Base-by-base conservation (phyloP, 495 filamentous ascomycete genomes). In the Oidiodendron maius region DNA sequence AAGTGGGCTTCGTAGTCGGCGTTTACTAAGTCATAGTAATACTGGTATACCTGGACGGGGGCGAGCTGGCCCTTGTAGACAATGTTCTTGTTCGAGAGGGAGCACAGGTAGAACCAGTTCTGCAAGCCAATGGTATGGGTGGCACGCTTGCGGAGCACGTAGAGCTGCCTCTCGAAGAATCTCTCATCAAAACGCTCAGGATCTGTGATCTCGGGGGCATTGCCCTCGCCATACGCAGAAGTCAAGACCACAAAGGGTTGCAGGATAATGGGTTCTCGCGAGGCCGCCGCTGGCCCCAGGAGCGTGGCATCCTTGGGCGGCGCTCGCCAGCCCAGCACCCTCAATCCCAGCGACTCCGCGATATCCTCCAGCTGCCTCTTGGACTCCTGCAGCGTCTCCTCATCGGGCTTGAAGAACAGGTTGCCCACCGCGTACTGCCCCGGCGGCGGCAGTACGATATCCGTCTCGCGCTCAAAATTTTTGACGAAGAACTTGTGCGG, bases 21-120 rank as follows among this genome's bases (percentile, higher is more conserved):
- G 55, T 91, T 93, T 48, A 97, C 87, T 65, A 99, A 66, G 69
- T 99, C 93, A 67, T 96, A 86, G 71, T 96, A 99, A 71, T 99
- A 99, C 64, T 93, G 81, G 68, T 99, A 99, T n/a, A 99, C 93
- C 67, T 99, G 93, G 15, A 91, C 80, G 16, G 93, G 93, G 35
- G 93, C 86, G 53, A 99, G 72, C 67, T 99, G 93, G 51, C 93
- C 93, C 78, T 99, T 99, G 75, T 99, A 99, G 34, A 99, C 86
- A 64, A 99, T 97, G 68, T 97, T 99, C 65, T 89, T 89, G 78
- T 95, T 97, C 5, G 89, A 95, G 53, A 99, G 74, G 28, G 91
- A 96, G 76, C 91, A 97, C 37, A 97, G 72, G 64, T 99, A 99
- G 76, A 96, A 99, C 93, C 93, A 99, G 64, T 96, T 97, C 66